phyloP scores from a whole-genome alignment of 345 rosid genomes.

The Aegle marmelos region DNA sequence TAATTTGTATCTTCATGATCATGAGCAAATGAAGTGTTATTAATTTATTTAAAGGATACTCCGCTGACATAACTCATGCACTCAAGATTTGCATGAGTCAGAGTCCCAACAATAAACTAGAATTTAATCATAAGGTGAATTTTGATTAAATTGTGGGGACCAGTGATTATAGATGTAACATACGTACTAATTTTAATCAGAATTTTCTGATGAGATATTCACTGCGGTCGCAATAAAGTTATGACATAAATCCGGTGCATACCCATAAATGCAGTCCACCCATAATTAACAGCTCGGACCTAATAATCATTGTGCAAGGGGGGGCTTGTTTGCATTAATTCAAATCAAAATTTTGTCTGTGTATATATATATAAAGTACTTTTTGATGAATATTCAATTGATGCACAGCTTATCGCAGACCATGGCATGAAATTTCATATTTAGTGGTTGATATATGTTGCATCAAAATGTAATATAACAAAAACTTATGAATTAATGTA shows the following conservation, averaged over 20 bases:
- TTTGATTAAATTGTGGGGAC: background rate
- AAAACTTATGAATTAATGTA: background rate
- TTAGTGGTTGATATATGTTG: too few relatives aligned
- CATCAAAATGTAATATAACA: too few relatives aligned
- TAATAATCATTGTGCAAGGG: background rate
- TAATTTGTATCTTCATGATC: background rate
- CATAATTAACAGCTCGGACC: too few relatives aligned
- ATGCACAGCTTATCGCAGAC: background rate
- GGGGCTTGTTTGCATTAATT: background rate
- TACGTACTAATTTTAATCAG: background rate
- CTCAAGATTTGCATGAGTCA: too few relatives aligned
- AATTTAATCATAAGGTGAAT: background rate
- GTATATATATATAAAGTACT: too few relatives aligned
- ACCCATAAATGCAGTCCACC: background rate
- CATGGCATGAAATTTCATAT: background rate
- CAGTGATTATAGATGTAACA: background rate
- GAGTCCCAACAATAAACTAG: too few relatives aligned
- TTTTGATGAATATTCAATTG: background rate
- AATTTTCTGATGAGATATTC: background rate
- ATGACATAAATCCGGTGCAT: background rate
- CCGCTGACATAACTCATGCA: too few relatives aligned
- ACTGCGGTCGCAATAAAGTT: background rate
- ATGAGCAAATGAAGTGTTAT: background rate
- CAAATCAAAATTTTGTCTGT: background rate
- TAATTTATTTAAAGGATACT: background rate